Conservation (phyloP, 345 rosid species). For the Pistacia vera region DNA sequence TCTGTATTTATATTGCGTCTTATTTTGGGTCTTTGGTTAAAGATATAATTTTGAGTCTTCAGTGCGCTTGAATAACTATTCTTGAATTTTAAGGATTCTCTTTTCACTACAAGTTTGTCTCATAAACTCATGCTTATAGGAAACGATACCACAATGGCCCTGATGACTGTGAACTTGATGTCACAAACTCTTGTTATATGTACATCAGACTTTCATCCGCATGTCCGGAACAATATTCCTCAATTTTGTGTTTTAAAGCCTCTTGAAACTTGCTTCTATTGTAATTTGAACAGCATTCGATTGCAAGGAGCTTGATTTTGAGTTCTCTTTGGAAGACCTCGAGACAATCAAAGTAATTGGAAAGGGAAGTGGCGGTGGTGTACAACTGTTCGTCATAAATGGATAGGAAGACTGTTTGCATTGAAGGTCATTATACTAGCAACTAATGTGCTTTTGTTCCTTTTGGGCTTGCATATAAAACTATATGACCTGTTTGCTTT, state of each 20-base stretch:
- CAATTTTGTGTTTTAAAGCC: constrained; percentile 4
- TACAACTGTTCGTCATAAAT: constrained; percentile 91
- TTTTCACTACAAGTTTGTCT: background rate
- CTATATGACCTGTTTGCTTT: too few relatives aligned
- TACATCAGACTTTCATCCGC: background rate
- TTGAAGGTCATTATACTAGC: constrained; percentile 62
- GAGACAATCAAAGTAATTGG: constrained; percentile 95
- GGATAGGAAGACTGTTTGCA: constrained; percentile 88
- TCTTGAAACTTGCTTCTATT: constrained; percentile 11
- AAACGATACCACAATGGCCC: background rate
- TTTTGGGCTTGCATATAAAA: background rate
- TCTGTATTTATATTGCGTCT: background rate
- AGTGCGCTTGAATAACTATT: background rate
- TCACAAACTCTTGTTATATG: background rate
- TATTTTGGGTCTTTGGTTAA: background rate
- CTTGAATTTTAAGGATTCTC: background rate
- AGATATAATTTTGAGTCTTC: background rate
- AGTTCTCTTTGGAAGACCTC: constrained; percentile 82
- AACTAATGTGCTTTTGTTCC: background rate
- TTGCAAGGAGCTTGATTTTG: constrained; percentile 80
- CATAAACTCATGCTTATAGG: too few relatives aligned
- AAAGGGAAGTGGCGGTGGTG: constrained; percentile 94
- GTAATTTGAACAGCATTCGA: constrained; percentile 54
- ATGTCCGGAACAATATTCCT: background rate
- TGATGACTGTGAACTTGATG: background rate